A percentile compares a stretch with the other conserved stretches of the same genome.
Evolutionary conservation across 2,329 filamentous ascomycete genomes (phyloP).

Genomic region (Botrytis squamosa): DNA sequence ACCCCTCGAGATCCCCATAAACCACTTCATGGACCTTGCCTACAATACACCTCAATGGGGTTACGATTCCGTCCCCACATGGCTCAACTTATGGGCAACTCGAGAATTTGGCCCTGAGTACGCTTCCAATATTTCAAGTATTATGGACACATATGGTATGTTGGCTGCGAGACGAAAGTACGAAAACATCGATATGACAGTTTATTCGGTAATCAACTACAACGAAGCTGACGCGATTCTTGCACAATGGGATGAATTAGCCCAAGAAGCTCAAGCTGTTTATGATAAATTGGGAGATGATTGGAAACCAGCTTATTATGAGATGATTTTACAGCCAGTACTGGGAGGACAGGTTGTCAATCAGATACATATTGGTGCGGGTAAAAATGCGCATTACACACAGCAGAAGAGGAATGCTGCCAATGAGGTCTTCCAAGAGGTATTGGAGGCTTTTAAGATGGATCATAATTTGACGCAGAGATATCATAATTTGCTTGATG

Average conservation of each 20-base stretch:
- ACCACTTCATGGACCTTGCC: constrained; percentile 65
- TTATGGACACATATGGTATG: constrained; percentile 56
- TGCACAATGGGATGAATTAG: constrained; percentile 54
- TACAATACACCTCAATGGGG: constrained; percentile 60
- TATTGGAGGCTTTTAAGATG: constrained; percentile 53
- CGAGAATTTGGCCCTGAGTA: constrained; percentile 55
- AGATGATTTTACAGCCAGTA: constrained; percentile 60
- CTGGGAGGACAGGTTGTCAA: constrained; percentile 57
- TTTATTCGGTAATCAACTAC: constrained; percentile 62
- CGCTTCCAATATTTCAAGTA: constrained; percentile 48
- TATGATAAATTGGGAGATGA: constrained; percentile 53
- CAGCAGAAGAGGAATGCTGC: constrained; percentile 56
- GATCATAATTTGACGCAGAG: constrained; percentile 55
- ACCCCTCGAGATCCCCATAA: constrained; percentile 60
- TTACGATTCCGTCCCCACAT: constrained; percentile 54
- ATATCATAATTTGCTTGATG: constrained; percentile 57
- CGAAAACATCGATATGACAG: constrained; percentile 58
- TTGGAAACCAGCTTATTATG: constrained; percentile 58
- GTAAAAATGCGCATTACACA: constrained; percentile 55
- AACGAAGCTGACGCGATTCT: constrained; percentile 60
- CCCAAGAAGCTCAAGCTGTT: constrained; percentile 53
- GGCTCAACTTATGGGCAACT: constrained; percentile 56
- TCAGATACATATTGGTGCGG: constrained; percentile 51
- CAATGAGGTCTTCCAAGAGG: constrained; percentile 53
- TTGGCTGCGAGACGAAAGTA: constrained; percentile 60